phyloP scores from a whole-genome alignment of 805 yeast genomes.

The Candida vaughaniae region DNA sequence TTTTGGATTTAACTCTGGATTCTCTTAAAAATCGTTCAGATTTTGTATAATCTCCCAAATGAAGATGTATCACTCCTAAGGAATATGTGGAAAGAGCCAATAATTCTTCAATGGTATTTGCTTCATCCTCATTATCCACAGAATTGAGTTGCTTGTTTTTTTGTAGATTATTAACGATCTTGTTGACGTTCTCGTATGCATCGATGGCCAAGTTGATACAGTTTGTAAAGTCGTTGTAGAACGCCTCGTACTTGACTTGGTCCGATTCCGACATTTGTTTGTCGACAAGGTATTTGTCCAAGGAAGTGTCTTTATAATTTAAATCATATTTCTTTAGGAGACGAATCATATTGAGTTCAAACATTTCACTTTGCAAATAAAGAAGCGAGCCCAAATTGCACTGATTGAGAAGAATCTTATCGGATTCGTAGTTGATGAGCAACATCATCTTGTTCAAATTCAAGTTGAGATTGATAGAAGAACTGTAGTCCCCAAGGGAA shows the following conservation, averaged over 20 bases:
- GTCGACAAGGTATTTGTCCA: constrained; percentile 22
- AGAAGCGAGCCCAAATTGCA: constrained; percentile 69
- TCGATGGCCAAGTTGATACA: constrained; percentile 30
- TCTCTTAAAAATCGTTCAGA: constrained; percentile 66
- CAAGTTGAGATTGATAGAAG: constrained; percentile 60
- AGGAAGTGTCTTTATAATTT: constrained; percentile 14
- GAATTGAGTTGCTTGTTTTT: constrained; percentile 9
- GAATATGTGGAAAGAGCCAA: constrained; percentile 84
- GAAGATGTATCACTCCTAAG: constrained; percentile 74
- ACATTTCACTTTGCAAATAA: constrained; percentile 65
- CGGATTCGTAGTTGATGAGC: constrained; percentile 65
- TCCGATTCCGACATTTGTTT: neutral
- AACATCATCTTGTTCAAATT: constrained; percentile 72
- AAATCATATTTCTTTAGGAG: constrained; percentile 32
- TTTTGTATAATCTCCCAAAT: constrained; percentile 50
- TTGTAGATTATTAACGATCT: constrained; percentile 24
- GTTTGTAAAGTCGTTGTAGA: constrained; percentile 16
- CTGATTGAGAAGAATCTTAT: constrained; percentile 61
- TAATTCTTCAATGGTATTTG: constrained; percentile 49
- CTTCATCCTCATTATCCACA: constrained; percentile 1
- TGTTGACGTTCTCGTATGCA: constrained; percentile 36
- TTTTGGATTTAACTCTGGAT: constrained; percentile 67
- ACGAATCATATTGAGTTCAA: constrained; percentile 37
- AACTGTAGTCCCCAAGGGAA: constrained; percentile 62
- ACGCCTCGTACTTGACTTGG: constrained; percentile 21